Conservation (phyloP, 768 basidiomycete species). For the Pleurotus citrinopileatus region DNA sequence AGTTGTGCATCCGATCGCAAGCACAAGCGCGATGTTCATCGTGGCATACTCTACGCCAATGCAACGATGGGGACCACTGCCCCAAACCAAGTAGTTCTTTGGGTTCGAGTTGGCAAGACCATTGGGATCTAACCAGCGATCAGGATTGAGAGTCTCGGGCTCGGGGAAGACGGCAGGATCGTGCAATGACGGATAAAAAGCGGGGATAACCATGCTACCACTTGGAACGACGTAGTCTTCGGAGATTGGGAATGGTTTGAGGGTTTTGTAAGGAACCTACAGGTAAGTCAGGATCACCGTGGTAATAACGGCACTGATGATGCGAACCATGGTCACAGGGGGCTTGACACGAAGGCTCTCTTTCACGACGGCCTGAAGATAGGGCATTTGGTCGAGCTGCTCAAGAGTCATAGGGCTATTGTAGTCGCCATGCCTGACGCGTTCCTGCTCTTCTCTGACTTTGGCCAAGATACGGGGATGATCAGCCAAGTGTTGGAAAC, state of each 20-base stretch:
- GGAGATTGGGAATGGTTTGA: slow-evolving; percentile 88
- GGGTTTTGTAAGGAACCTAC: slow-evolving; percentile 91
- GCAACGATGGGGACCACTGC: slow-evolving; percentile 89
- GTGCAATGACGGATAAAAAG: slow-evolving; percentile 90
- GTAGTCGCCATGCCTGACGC: slow-evolving; percentile 74
- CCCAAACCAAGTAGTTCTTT: slow-evolving; percentile 95
- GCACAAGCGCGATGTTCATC: slow-evolving; percentile 84
- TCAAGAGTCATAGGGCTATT: slow-evolving; percentile 82
- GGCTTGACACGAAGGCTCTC: slow-evolving; percentile 91
- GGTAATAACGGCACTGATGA: background rate
- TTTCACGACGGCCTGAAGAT: slow-evolving; percentile 89
- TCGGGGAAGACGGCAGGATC: slow-evolving; percentile 86
- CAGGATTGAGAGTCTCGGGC: slow-evolving; percentile 79
- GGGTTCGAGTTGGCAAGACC: slow-evolving; percentile 79
- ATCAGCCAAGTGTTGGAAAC: slow-evolving; percentile 95
- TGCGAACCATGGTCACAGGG: slow-evolving; percentile 89
- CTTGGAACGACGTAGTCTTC: slow-evolving; percentile 90
- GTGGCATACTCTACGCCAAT: slow-evolving; percentile 91
- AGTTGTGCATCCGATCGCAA: slow-evolving; percentile 77
- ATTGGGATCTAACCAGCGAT: slow-evolving; percentile 90
- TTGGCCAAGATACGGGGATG: slow-evolving; percentile 86
- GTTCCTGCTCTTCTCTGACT: slow-evolving; percentile 87
- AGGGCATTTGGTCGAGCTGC: slow-evolving; percentile 89
- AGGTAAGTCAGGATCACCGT: slow-evolving; percentile 3
- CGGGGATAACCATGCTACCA: slow-evolving; percentile 92